Evolutionary conservation across 257 asterid genomes (phyloP), one percentile per base, ranked within the genome.

Genomic region (Solanum etuberosum): DNA sequence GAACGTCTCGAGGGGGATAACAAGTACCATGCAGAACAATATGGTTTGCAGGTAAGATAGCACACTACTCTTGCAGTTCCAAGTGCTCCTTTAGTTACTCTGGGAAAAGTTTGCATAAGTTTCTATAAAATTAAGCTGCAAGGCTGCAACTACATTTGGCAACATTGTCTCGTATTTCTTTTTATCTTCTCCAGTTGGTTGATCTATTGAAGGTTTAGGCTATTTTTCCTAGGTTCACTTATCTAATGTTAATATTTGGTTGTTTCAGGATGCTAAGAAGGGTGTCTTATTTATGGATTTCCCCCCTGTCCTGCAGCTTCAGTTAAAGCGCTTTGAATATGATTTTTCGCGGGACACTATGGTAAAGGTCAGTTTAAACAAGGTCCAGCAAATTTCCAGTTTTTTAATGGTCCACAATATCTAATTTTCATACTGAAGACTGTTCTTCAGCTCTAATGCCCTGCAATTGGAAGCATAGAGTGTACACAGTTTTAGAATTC

Each of bases 281-380:
- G 99, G 99, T 83, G 99, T 94, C 86, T 92, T 97, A 89, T 97
- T 97, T 92, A 92, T 94, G 83, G 98, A 96, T 92, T 95, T 93
- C 90, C 99, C 99, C 87, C 99, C 99, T 54, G 98, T 97, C 85
- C 97, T 97, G 76, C 99, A 97, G 95, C 98, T 97, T 90, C 98
- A 97, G 93, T 95, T 97, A 87, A 96, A 96, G 93, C 97, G 98
- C 57, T 96, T 96, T 90, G 99, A 97, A 92, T 97, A 97, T 84
- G 99, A 97, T 93, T 97, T 94, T 85, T 91, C 93, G 94, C 93
- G 98, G 85, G 98, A 95, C 89, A 93, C 98, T 14, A 97, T 95
- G 98, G 97, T 95, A 77, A 97, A 97, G 99, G 99, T 95, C 82
- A 89, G 98, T 87, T 7, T 65, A 25, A 15, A 74, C 43, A 74